Base-by-base conservation (phyloP, 2,329 filamentous ascomycete genomes). In the Boeremia lycopersici region DNA sequence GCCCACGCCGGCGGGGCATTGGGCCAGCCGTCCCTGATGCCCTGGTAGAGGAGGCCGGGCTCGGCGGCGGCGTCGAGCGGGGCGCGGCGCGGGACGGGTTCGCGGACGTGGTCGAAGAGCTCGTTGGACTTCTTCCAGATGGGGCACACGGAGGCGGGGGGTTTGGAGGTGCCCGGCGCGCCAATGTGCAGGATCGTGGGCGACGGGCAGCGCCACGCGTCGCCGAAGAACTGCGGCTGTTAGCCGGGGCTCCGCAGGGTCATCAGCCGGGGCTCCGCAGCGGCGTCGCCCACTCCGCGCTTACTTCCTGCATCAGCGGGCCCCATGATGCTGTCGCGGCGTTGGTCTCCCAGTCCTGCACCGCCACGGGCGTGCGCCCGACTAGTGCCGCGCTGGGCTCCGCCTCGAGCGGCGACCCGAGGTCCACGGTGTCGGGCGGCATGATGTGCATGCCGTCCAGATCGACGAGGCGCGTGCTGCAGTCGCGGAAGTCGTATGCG, bases 401-500 rank as follows among this genome's bases (percentile, higher is more conserved):
- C n/a, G n/a, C n/a, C n/a, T n/a, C n/a, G n/a, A n/a, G n/a, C n/a
- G n/a, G n/a, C n/a, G n/a, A n/a, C n/a, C n/a, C n/a, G n/a, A n/a
- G n/a, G n/a, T n/a, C n/a, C n/a, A n/a, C n/a, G n/a, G n/a, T n/a
- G n/a, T n/a, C n/a, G n/a, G n/a, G n/a, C n/a, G n/a, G n/a, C n/a
- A 67, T 61, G 15, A 72, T 55, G 9, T 59, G 67, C 70, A 74
- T 73, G 26, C 71, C 70, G 45, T 74, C 70, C 5, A 74, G 49
- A 56, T 74, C 69, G 9, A 73, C 59, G 3, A 42, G 30, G 13
- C 50, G 35, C 6, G 47, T 53, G 3, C 45, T 41, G 2, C 56
- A 36, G 17, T 57, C 49, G 36, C 48, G 54, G 31, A 61, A 60
- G 12, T 65, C 57, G 38, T 64, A 68, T 3, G 52, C 48, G 30